phyloP scores from a whole-genome alignment of 306 rosid genomes.

The Hippophae gyantsensis region DNA sequence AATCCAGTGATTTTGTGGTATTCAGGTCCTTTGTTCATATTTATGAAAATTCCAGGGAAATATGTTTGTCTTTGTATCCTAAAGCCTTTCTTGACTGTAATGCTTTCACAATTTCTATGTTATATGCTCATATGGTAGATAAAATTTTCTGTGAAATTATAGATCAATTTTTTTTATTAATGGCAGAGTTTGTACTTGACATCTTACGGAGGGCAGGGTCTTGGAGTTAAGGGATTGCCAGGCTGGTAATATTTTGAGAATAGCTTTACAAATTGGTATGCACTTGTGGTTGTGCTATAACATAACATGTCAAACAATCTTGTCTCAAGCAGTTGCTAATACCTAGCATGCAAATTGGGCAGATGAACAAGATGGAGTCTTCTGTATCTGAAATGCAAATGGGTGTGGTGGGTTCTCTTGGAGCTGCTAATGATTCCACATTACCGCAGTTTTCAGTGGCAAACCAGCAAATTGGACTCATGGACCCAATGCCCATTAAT shows the following conservation, averaged over 20 bases:
- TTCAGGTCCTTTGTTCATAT: too few relatives aligned
- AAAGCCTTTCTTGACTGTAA: too few relatives aligned
- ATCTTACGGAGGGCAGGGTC: too few relatives aligned
- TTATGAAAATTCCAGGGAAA: too few relatives aligned
- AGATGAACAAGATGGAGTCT: slow-evolving; percentile 36
- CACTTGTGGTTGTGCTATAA: slow-evolving; percentile 14
- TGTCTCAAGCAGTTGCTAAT: slow-evolving; percentile 38
- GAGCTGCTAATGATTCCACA: slow-evolving; percentile 29
- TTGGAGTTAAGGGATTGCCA: slow-evolving; percentile 9
- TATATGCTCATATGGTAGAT: too few relatives aligned
- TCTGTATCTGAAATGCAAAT: slow-evolving; percentile 42
- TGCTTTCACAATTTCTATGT: too few relatives aligned
- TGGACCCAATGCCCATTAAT: slow-evolving; percentile 28
- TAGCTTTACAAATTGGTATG: background rate
- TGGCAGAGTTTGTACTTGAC: too few relatives aligned
- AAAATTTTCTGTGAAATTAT: too few relatives aligned
- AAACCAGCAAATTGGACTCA: slow-evolving; percentile 29
- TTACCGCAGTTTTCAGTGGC: slow-evolving; percentile 31
- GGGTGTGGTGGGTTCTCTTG: slow-evolving; percentile 44
- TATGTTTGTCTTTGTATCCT: too few relatives aligned
- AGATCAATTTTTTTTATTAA: too few relatives aligned
- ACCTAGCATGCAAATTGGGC: slow-evolving; percentile 49
- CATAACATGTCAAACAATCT: slow-evolving; percentile 49
- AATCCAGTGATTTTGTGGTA: too few relatives aligned
- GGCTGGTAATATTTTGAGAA: slow-evolving; percentile 10